Evolutionary conservation across 345 rosid species (phyloP).

Genomic region (Rhizophora mangle): DNA sequence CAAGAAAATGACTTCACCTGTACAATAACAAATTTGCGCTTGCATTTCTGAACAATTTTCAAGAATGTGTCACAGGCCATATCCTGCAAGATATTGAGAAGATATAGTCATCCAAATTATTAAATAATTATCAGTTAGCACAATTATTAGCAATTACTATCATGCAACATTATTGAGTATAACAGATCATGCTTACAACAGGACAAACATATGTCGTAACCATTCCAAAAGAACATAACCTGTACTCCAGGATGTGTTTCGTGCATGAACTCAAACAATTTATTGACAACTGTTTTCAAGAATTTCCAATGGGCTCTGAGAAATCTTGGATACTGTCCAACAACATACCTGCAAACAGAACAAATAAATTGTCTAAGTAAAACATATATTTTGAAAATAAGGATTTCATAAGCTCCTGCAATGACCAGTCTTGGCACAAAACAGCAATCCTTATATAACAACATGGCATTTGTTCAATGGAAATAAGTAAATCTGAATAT

Average conservation of each 20-base stretch:
- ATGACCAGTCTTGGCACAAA: too few species aligned
- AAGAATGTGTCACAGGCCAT: conserved; percentile 99
- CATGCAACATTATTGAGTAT: neutral
- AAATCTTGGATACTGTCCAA: conserved; percentile 98
- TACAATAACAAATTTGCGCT: conserved; percentile 84
- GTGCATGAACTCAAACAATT: conserved; percentile 98
- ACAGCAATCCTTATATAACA: too few species aligned
- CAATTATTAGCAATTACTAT: neutral
- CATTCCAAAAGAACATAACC: conserved; percentile 37
- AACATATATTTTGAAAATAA: too few species aligned
- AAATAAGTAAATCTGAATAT: too few species aligned
- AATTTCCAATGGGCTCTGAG: conserved; percentile 99
- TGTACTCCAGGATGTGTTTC: conserved; percentile 99
- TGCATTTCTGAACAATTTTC: conserved; percentile 99
- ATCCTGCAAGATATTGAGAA: conserved; percentile 51
- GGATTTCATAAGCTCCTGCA: too few species aligned
- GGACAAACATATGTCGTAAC: neutral
- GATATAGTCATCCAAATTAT: neutral
- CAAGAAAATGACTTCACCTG: conserved; percentile 48
- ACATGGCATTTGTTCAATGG: too few species aligned
- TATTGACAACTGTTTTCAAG: conserved; percentile 95
- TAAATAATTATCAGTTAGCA: neutral
- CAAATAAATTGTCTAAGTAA: neutral
- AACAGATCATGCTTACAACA: neutral
- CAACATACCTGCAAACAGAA: conserved; percentile 80